These are phyloP conservation scores for Alternaria triticina DNA, from an alignment of 2,329 filamentous ascomycete genomes.

Conservation along the genomic window DNA sequence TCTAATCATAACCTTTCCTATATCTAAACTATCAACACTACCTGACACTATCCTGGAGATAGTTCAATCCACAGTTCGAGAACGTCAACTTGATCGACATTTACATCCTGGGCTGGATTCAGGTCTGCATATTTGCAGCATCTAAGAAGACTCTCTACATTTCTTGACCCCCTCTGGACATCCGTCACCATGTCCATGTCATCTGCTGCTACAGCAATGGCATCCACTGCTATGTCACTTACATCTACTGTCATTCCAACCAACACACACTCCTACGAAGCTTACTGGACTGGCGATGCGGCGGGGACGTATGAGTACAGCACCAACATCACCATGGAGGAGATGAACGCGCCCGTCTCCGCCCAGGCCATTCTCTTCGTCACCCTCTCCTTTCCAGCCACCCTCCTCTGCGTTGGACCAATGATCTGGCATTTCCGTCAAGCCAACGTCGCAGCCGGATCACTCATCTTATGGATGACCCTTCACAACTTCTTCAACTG, in stretches of 20 bases:
- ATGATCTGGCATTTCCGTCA: constrained; percentile 66
- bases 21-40: background rate
- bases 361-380: constrained; percentile 53
- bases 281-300: background rate
- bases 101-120: background rate
- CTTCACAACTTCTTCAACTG: constrained; percentile 64
- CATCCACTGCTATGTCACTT: background rate
- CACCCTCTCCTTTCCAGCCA: constrained; percentile 56
- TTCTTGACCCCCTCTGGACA: background rate
- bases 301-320: background rate
- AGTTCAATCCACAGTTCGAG: background rate
- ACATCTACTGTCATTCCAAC: background rate
- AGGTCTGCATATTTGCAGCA: background rate
- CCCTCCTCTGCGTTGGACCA: constrained; percentile 63
- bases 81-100: background rate
- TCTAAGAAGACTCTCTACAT: background rate
- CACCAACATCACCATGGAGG: background rate
- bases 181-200: background rate
- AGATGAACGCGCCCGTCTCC: constrained; percentile 30
- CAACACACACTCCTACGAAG: background rate
- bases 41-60: constrained; percentile 5
- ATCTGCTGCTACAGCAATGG: background rate
- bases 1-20: background rate
- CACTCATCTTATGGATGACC: constrained; percentile 63
- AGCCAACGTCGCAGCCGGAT: constrained; percentile 65